These are phyloP conservation scores for Lactarius akahatsu DNA, from an alignment of 768 basidiomycete genomes.

Conservation along the genomic window DNA sequence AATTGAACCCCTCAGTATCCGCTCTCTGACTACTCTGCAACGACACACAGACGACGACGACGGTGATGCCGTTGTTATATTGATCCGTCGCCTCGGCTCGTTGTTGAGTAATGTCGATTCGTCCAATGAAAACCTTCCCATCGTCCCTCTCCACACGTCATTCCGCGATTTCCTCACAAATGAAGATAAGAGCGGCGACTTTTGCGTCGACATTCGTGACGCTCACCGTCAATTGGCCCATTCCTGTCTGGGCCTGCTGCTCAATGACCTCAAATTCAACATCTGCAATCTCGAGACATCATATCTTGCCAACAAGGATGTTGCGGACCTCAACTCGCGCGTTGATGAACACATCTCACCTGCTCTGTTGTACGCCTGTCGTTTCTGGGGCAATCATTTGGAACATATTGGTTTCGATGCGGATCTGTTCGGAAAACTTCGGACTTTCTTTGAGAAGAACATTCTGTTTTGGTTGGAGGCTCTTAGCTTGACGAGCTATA, in stretches of 20 bases:
- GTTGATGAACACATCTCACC: not conserved
- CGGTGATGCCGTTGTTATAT: not conserved
- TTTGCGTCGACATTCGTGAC: not conserved
- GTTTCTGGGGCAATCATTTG: conserved; percentile 9
- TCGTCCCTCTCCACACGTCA: not conserved
- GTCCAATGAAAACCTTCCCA: not conserved
- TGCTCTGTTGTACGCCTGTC: conserved; percentile 6
- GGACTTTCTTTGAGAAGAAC: not conserved
- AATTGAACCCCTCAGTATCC: not conserved
- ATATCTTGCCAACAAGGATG: not conserved
- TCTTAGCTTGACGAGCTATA: not conserved
- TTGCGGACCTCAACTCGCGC: not conserved
- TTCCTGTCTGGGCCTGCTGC: not conserved
- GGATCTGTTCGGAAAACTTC: not conserved
- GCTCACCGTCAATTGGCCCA: not conserved
- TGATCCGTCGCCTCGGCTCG: not conserved
- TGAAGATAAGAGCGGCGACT: not conserved
- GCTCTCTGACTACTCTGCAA: not conserved
- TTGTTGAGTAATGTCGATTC: conserved; percentile 5
- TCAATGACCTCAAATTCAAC: not conserved
- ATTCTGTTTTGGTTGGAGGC: not conserved
- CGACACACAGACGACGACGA: not conserved
- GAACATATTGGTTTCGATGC: not conserved
- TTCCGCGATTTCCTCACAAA: conserved; percentile 8
- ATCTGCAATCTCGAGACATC: conserved; percentile 10